A percentile compares a stretch with the other conserved stretches of the same genome.
These are phyloP conservation scores for Trichoderma reesei DNA, from an alignment of 495 filamentous ascomycete species.

Conservation along the genomic window DNA sequence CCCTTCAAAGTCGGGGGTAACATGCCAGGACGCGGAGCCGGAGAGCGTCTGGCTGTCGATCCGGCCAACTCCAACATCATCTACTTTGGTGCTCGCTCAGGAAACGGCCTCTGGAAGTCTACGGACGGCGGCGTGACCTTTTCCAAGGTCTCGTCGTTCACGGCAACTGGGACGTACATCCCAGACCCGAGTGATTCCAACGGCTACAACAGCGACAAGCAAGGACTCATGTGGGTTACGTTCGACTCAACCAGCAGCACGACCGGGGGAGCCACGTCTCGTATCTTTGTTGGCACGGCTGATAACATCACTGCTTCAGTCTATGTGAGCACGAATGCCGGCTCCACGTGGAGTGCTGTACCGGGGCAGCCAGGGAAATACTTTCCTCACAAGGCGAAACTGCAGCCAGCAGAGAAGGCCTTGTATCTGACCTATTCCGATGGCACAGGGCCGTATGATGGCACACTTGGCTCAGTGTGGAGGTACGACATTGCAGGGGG, in stretches of 20 bases:
- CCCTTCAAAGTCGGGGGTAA: conserved; percentile 55
- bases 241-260: conserved; percentile 44
- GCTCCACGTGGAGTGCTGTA: conserved; percentile 41
- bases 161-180: conserved; percentile 39
- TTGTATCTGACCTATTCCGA: conserved; percentile 49
- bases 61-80: conserved; percentile 45
- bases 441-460: conserved; percentile 47
- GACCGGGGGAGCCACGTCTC: conserved; percentile 38
- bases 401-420: conserved; percentile 44
- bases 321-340: conserved; percentile 45
- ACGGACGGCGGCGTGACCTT: conserved; percentile 47
- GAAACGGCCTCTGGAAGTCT: conserved; percentile 54
- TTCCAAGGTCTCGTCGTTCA: conserved; percentile 48
- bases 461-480: conserved; percentile 39
- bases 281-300: conserved; percentile 49
- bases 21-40: conserved; percentile 56
- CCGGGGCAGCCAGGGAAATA: conserved; percentile 38
- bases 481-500: conserved; percentile 40
- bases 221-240: conserved; percentile 46
- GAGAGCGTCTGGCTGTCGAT: conserved; percentile 53
- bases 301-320: conserved; percentile 43
- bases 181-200: conserved; percentile 33
- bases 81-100: conserved; percentile 50
- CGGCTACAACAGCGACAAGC: conserved; percentile 38
- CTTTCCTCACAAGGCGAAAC: conserved; percentile 46